Evolutionary conservation across 2,329 filamentous ascomycete genomes (phyloP).

Genomic region (Aspergillus versicolor): DNA sequence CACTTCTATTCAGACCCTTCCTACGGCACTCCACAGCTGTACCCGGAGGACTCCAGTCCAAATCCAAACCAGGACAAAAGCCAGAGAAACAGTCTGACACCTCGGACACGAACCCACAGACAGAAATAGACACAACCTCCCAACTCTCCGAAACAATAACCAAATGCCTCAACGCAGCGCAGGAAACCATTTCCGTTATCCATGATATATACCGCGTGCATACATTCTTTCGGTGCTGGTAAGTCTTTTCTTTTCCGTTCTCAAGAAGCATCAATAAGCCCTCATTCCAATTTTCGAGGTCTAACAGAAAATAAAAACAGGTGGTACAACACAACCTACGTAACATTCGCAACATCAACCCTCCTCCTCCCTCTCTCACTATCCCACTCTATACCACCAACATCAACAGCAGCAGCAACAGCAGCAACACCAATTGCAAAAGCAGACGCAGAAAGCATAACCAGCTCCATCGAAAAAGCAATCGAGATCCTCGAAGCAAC

Average conservation of each 20-base stretch:
- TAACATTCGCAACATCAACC: conserved; percentile 41
- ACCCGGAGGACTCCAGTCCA: conserved; percentile 17
- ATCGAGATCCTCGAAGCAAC: conserved; percentile 43
- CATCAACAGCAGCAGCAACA: too few relatives aligned
- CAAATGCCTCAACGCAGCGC: conserved; percentile 42
- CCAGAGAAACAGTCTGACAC: background rate
- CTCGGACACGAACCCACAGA: background rate
- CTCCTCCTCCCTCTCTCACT: conserved; percentile 38
- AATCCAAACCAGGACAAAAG: conserved; percentile 16
- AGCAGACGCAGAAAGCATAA: conserved; percentile 23
- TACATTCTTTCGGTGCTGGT: conserved; percentile 39
- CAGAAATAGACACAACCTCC: background rate
- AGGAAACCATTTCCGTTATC: conserved; percentile 41
- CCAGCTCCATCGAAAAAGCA: conserved; percentile 36
- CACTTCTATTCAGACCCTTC: conserved; percentile 40
- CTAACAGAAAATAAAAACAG: conserved; percentile 18
- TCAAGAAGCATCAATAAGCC: too few relatives aligned
- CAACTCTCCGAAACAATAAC: conserved; percentile 25
- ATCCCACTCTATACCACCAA: conserved; percentile 13
- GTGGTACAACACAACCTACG: conserved; percentile 47
- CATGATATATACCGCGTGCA: conserved; percentile 41
- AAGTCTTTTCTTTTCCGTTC: too few relatives aligned
- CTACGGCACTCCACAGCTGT: conserved; percentile 27
- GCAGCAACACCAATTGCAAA: conserved; percentile 19
- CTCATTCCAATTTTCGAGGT: too few relatives aligned